These are phyloP conservation scores for Cantharellus cinnabarinus DNA, from an alignment of 768 basidiomycete species.

Conservation along the genomic window DNA sequence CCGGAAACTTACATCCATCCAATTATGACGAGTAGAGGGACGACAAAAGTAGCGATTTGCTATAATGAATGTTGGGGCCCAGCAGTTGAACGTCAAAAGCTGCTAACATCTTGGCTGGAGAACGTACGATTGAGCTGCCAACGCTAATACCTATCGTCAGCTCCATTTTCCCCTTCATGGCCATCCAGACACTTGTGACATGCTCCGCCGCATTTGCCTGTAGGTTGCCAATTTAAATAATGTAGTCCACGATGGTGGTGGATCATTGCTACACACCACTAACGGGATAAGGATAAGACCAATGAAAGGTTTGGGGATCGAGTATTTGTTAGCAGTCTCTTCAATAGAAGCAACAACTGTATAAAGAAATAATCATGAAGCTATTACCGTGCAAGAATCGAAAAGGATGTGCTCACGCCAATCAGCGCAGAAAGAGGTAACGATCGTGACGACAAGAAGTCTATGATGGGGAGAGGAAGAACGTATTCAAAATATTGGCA, in stretches of 20 bases:
- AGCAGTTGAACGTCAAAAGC: background rate
- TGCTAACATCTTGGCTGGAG: background rate
- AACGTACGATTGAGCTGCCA: slow-evolving; percentile 57
- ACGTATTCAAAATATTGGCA: background rate
- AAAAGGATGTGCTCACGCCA: slow-evolving; percentile 29
- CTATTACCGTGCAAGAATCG: background rate
- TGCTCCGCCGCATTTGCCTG: slow-evolving; percentile 64
- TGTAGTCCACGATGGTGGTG: background rate
- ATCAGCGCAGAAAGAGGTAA: slow-evolving; percentile 81
- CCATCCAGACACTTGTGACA: slow-evolving; percentile 60
- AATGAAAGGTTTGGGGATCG: slow-evolving; percentile 70
- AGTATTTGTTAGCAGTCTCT: slow-evolving; percentile 63
- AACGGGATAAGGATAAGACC: slow-evolving; percentile 75
- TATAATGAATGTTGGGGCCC: slow-evolving; percentile 12
- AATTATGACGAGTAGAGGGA: slow-evolving; percentile 71
- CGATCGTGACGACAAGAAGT: slow-evolving; percentile 50
- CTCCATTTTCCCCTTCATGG: slow-evolving; percentile 53
- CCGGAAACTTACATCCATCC: slow-evolving; percentile 48
- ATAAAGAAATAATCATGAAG: background rate
- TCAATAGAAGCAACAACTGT: slow-evolving; percentile 81
- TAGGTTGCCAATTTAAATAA: background rate
- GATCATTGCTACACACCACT: slow-evolving; percentile 33
- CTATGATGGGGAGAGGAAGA: slow-evolving; percentile 16
- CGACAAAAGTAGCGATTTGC: slow-evolving; percentile 76
- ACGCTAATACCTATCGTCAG: slow-evolving; percentile 63